Evolutionary conservation across 768 basidiomycete species (phyloP).

Genomic region (Trametes maxima): DNA sequence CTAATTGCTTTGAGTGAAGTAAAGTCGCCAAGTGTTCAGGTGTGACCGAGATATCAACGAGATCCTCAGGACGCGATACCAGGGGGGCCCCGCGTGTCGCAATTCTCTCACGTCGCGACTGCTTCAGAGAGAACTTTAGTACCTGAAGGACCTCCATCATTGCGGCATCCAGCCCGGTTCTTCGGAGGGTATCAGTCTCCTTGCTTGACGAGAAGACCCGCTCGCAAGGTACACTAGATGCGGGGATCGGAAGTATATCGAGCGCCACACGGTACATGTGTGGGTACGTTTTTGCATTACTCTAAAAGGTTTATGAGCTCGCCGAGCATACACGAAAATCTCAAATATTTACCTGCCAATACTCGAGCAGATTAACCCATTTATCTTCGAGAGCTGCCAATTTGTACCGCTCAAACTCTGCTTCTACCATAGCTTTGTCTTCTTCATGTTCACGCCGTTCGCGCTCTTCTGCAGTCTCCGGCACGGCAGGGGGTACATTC

Average conservation of each 20-base stretch:
- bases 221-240: constrained; percentile 5
- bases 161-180: background rate
- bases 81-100: background rate
- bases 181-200: constrained; percentile 4
- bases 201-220: constrained; percentile 7
- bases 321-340: background rate
- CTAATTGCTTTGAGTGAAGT: background rate
- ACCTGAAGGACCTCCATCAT: constrained; percentile 4
- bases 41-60: background rate
- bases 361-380: background rate
- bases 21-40: background rate
- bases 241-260: constrained; percentile 5
- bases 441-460: background rate
- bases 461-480: background rate
- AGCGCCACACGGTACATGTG: constrained; percentile 4
- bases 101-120: background rate
- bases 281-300: background rate
- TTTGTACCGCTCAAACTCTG: background rate
- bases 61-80: background rate
- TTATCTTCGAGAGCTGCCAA: background rate
- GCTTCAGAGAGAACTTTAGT: constrained; percentile 1
- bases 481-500: background rate
- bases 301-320: background rate
- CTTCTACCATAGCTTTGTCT: background rate
- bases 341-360: background rate